A percentile compares a stretch with the other conserved stretches of the same genome.
Conservation (phyloP, 805 yeast species). For the Saturnispora sekii region DNA sequence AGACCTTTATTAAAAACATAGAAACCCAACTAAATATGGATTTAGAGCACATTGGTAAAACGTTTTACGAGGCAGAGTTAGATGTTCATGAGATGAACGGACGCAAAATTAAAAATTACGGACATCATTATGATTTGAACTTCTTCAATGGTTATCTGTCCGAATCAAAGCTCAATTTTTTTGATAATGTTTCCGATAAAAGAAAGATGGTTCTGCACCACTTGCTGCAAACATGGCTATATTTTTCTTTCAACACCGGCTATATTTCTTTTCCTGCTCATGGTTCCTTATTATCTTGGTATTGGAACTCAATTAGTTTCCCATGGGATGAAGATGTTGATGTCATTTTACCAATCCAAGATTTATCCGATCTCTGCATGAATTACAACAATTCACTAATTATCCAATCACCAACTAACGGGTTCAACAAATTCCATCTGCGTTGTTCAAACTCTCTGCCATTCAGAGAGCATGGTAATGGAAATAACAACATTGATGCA, state of each 20-base stretch:
- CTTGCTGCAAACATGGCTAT: conserved; percentile 35
- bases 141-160: conserved; percentile 38
- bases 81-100: conserved; percentile 7
- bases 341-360: conserved; percentile 42
- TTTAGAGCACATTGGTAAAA: conserved; percentile 22
- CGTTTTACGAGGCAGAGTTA: conserved; percentile 33
- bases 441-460: conserved; percentile 43
- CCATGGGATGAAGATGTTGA: conserved; percentile 53
- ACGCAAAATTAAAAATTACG: conserved; percentile 20
- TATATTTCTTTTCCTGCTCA: conserved; percentile 31
- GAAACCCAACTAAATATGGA: conserved; percentile 21
- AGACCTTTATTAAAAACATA: conserved; percentile 25
- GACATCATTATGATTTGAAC: conserved; percentile 38
- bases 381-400: conserved; percentile 34
- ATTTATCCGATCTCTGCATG: conserved; percentile 34
- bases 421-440: conserved; percentile 24
- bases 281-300: conserved; percentile 32
- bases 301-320: conserved; percentile 42
- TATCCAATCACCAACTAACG: conserved; percentile 30
- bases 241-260: conserved; percentile 32
- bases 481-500: conserved; percentile 58
- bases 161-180: conserved; percentile 24
- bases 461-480: conserved; percentile 43
- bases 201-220: conserved; percentile 31
- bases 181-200: conserved; percentile 26